These are phyloP conservation scores for Boletus edulis DNA, from an alignment of 768 basidiomycete species.

Conservation along the genomic window DNA sequence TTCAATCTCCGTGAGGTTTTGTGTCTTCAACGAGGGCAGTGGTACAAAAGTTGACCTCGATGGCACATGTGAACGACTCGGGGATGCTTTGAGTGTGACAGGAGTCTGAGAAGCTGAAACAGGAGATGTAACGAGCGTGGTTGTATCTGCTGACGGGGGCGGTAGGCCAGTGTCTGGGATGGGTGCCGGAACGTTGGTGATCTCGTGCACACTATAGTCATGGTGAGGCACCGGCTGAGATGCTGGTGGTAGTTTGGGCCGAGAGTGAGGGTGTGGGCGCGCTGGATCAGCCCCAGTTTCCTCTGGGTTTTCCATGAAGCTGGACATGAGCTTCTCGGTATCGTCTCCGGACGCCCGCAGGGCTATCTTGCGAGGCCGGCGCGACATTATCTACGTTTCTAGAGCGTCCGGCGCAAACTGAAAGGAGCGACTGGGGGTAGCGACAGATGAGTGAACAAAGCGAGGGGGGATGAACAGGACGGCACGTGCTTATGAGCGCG, in stretches of 20 bases:
- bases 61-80: slow-evolving; percentile 11
- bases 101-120: slow-evolving; percentile 23
- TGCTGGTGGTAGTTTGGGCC: slow-evolving; percentile 7
- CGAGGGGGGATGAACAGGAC: slow-evolving; percentile 9
- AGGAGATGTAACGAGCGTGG: slow-evolving; percentile 2
- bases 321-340: slow-evolving; percentile 21
- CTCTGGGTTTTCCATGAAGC: background rate
- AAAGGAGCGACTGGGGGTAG: slow-evolving; percentile 24
- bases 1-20: slow-evolving; percentile 23
- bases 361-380: slow-evolving; percentile 11
- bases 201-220: slow-evolving; percentile 28
- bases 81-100: slow-evolving; percentile 17
- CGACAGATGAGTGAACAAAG: slow-evolving; percentile 1
- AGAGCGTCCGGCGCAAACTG: slow-evolving; percentile 27
- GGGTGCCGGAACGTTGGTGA: slow-evolving; percentile 29
- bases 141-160: slow-evolving; percentile 20
- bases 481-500: slow-evolving; percentile 26
- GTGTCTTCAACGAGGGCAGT: slow-evolving; percentile 26
- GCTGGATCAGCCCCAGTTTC: background rate
- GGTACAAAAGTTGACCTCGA: slow-evolving; percentile 28
- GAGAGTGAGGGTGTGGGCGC: slow-evolving; percentile 4
- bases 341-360: slow-evolving; percentile 18
- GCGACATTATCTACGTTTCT: slow-evolving; percentile 14
- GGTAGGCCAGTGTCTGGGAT: slow-evolving; percentile 31
- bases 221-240: slow-evolving; percentile 15